Percentiles rank a stretch among this genome's conserved stretches.
Conservation (phyloP, 257 asterid species). For the Solanum pimpinellifolium region DNA sequence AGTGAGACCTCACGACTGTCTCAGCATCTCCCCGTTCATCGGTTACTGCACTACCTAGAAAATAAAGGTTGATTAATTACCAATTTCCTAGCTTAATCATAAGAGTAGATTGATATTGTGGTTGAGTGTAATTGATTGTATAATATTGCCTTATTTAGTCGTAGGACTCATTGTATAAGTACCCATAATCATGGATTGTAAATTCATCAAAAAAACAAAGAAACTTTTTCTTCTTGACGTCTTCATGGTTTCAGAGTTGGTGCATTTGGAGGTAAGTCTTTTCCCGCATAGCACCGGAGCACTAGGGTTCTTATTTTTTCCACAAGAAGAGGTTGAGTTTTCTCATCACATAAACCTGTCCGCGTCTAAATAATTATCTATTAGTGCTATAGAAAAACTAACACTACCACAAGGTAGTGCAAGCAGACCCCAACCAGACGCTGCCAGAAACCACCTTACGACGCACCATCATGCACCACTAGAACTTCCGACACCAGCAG, state of each 20-base stretch:
- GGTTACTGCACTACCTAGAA: constrained; percentile 53
- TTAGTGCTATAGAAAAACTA: not conserved
- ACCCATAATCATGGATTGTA: not conserved
- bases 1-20: constrained; percentile 14
- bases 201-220: not conserved
- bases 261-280: not conserved
- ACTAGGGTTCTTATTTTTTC: not conserved
- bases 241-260: not conserved
- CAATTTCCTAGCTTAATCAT: not conserved
- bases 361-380: not conserved
- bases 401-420: not conserved
- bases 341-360: not conserved
- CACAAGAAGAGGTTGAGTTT: not conserved
- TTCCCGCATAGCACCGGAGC: not conserved
- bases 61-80: not conserved
- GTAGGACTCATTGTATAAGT: not conserved
- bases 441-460: not conserved
- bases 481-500: not conserved
- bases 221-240: not conserved
- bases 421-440: not conserved
- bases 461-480: not conserved
- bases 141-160: not conserved
- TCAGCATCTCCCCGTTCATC: constrained; percentile 23
- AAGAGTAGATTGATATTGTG: not conserved
- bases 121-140: not conserved